Evolutionary conservation across 1,139 yeast species (phyloP), one percentile per base, ranked within the genome.

Genomic region (Debaryomyces fabryi): DNA sequence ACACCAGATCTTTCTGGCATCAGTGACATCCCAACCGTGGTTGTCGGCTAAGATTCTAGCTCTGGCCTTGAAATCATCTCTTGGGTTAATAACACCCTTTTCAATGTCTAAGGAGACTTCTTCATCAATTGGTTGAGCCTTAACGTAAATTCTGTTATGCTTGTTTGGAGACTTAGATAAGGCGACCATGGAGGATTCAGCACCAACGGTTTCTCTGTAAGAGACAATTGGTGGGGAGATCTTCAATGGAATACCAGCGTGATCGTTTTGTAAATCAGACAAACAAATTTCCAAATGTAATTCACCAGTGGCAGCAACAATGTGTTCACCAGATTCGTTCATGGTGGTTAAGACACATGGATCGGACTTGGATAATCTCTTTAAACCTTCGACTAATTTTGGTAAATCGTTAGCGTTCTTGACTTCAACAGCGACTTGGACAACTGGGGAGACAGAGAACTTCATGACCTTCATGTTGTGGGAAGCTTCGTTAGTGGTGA

Each of bases 1-100:
- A 88, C 97, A 91, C 99, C 99, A 93, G 74, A 93, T 93, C 95
- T 93, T 93, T 88, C 99, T 91, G 80, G 98, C 99, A 72, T 93
- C 99, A 69, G 97, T 84, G 72, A 93, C 97, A 75, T 93, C 98
- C 99, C 99, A 93, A 66, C 93, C 97, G 87, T 78, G 95, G 76
- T 93, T 96, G 76, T 93, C 99, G 72, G 99, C 98, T 85, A 93
- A 83, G 74, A 90, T 71, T 86, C 99, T 92, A 67, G 99, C 99
- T 86, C 99, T 92, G 67, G 89, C 88, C 86, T 93, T 93, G 91
- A 93, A 85, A 83, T 93, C 99, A 69, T 92, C 99, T 81, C 95
- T 88, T 74, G 98, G 90, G 81, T 83, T 82, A 72, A 93, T 82
- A 76, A 82, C 83, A 82, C 98, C 98, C 58, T 73, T 64, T 85